Base-by-base conservation (phyloP, 2,329 filamentous ascomycete species). In the Talaromyces sp. region DNA sequence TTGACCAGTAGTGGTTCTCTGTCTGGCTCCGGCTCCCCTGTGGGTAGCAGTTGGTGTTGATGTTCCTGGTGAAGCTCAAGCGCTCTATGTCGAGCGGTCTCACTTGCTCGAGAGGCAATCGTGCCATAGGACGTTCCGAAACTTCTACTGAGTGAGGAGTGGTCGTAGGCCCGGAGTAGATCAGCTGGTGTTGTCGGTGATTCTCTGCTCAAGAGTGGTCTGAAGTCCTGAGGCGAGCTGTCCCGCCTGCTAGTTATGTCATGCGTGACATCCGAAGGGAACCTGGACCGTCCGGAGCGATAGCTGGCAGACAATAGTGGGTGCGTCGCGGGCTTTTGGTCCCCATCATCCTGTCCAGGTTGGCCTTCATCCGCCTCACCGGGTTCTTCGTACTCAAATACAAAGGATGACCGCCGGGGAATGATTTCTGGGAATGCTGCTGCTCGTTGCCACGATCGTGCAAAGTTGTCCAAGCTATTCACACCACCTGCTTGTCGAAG, bases 401-500 rank as follows among this genome's bases (percentile, higher is more conserved):
- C 81, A 72, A 96, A 92, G 37, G 90, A 88, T 14, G 88, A 87
- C 16, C 88, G 86, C 61, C 90, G 88, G 5, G 92, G 91, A 37
- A 95, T 88, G 68, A 96, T 91, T 75, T 97, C 93, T 66, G 87
- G 85, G 76, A 98, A 98, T 63, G 84, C 88, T 28, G 92, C 92
- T 40, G 93, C 93, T 73, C 93, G 88, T 76, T 93, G 91, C 90
- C 92, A 96, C 69, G 91, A 96, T 65, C 90, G 86, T 50, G 93
- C 91, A 73, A 98, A 98, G 71, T 93, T 96, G 71, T 95, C 89
- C 70, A 98, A 90, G 76, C 91, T 96, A 80, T 98, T 98, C 65
- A 93, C 89, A 58, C 93, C 93, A 67, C 93, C 95, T 55, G 91
- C 88, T 65, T 96, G 88, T 67, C 77, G 71, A 33, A 80, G 66